Conservation (phyloP, 176 grass and related monocot species). For the Juncus inflexus region DNA sequence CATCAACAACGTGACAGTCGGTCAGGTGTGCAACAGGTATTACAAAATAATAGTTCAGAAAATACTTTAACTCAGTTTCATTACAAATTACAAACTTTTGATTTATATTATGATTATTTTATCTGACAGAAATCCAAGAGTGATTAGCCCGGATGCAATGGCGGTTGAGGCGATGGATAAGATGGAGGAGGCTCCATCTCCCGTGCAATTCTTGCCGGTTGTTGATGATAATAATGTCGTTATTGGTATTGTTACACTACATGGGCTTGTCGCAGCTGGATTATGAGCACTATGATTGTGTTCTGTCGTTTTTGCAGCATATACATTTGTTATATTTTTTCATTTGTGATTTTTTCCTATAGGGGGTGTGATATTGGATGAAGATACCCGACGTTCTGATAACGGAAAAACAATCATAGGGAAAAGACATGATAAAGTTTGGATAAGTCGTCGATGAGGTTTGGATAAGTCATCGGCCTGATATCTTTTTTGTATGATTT, state of each 20-base stretch:
- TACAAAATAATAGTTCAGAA: too few relatives aligned
- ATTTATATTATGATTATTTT: neutral
- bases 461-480: too few relatives aligned
- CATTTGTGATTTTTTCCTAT: slow-evolving; percentile 15
- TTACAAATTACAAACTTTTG: too few relatives aligned
- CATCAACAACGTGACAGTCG: slow-evolving; percentile 64
- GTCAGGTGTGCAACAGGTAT: slow-evolving; percentile 91
- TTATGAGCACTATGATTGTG: slow-evolving; percentile 30
- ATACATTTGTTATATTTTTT: neutral
- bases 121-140: slow-evolving; percentile 63
- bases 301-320: neutral
- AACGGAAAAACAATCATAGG: too few relatives aligned
- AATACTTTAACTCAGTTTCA: too few relatives aligned
- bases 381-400: too few relatives aligned
- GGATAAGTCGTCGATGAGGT: too few relatives aligned
- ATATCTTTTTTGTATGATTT: too few relatives aligned
- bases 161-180: slow-evolving; percentile 86
- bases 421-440: too few relatives aligned
- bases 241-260: slow-evolving; percentile 81
- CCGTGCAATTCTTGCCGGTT: slow-evolving; percentile 94
- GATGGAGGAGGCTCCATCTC: slow-evolving; percentile 85
- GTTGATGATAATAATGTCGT: slow-evolving; percentile 49
- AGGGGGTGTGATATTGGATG: too few relatives aligned
- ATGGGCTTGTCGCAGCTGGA: slow-evolving; percentile 83
- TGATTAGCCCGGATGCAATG: slow-evolving; percentile 83